Evolutionary conservation across 2,329 filamentous ascomycete species (phyloP), one percentile per base, ranked within the genome.

Genomic region (Aspergillus transmontanensis): DNA sequence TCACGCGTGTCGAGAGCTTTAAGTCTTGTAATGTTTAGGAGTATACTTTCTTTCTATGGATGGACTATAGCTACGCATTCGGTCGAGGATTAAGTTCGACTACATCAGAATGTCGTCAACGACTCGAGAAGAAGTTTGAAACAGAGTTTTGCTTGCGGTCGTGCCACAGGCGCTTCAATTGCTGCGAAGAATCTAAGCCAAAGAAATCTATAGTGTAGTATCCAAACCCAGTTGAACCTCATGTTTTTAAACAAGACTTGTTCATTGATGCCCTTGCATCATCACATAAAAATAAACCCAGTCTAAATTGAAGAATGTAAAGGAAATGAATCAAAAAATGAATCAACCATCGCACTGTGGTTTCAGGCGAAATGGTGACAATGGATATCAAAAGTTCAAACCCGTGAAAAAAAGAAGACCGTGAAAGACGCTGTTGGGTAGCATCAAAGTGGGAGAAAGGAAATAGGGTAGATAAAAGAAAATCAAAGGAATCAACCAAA

Each of bases 351-450:
- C 32, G 48, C 46, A 55, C 46, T 14, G 53, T 51, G n/a, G 26
- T 30, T 50, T 54, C 59, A 54, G 26, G 26, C 48, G 41, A 51
- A 34, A 53, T 57, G 45, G 57, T 16, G 58, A 64, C 64, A 57
- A 64, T 69, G 68, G 68, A 69, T 69, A 70, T 70, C 68, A 69
- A 65, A 67, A 69, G 66, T 68, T 64, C 67, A 66, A 66, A 66
- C 61, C 63, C 63, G 58, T 60, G 62, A 59, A 63, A 58, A 55
- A 55, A 53, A 43, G 5, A 43, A 12, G n/a, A 30, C 57, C 32
- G 14, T 19, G 32, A 59, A 59, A 59, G 28, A 19, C 36, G 32
- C 51, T 19, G 12, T 6, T 7, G 45, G 53, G 46, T 50, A 59
- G 46, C 57, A 51, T 53, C 57, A 39, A 45, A 46, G 16, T 41